Conservation (phyloP, 495 filamentous ascomycete genomes). For the Podospora tetraspora region DNA sequence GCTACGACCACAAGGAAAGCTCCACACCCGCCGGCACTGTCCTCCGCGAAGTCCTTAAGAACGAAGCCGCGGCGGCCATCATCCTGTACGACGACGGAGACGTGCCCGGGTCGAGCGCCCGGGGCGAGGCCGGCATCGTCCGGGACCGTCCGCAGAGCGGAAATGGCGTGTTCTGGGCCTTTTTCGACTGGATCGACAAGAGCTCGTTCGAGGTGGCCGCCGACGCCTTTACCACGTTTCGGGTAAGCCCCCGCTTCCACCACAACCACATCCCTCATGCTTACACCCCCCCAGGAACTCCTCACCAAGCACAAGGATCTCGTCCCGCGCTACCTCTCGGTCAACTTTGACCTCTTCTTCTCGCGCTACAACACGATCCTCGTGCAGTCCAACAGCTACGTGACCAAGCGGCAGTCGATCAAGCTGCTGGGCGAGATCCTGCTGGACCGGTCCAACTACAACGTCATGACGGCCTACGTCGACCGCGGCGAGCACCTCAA, state of each 20-base stretch:
- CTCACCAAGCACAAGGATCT: conserved; percentile 89
- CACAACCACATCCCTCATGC: conserved; percentile 1
- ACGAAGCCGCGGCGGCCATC: conserved; percentile 79
- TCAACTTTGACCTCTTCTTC: conserved; percentile 91
- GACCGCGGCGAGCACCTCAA: conserved; percentile 93
- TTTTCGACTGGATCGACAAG: conserved; percentile 95
- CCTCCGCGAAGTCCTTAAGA: conserved; percentile 85
- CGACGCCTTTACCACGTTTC: conserved; percentile 94
- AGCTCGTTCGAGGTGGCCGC: conserved; percentile 94
- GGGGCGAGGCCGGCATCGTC: conserved; percentile 62
- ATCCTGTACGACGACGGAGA: conserved; percentile 86
- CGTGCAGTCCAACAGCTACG: conserved; percentile 88
- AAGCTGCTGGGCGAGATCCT: conserved; percentile 94
- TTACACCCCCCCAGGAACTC: conserved; percentile 59
- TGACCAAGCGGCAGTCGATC: conserved; percentile 97
- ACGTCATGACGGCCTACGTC: conserved; percentile 95
- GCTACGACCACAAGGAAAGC: conserved; percentile 85
- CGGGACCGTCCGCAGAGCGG: conserved; percentile 62
- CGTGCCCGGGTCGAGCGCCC: conserved; percentile 44
- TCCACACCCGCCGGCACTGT: conserved; percentile 90
- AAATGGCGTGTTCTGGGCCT: conserved; percentile 89
- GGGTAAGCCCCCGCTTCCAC: conserved; percentile 50
- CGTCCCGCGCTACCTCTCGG: conserved; percentile 75
- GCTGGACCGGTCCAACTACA: conserved; percentile 92
- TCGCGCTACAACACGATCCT: conserved; percentile 81